These are phyloP conservation scores for Phytophthora foliorum DNA, from an alignment of 352 stramenopile genomes.

Conservation along the genomic window DNA sequence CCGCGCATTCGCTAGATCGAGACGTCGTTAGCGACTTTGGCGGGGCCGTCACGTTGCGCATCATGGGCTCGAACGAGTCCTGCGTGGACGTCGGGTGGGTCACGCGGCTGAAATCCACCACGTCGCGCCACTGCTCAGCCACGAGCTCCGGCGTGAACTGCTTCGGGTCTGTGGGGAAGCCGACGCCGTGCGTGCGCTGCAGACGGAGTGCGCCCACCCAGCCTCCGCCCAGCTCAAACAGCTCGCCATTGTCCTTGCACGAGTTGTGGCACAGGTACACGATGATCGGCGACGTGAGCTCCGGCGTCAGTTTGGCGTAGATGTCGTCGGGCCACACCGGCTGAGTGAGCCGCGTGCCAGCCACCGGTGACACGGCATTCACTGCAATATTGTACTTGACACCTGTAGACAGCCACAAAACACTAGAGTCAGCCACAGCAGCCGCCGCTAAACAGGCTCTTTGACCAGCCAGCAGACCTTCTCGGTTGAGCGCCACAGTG, in stretches of 20 bases:
- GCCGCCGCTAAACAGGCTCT: not conserved
- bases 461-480: conserved; percentile 44
- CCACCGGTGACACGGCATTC: conserved; percentile 77
- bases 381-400: conserved; percentile 83
- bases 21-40: conserved; percentile 67
- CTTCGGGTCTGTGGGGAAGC: conserved; percentile 65
- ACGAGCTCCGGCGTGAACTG: conserved; percentile 74
- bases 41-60: conserved; percentile 67
- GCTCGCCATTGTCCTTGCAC: conserved; percentile 58
- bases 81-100: conserved; percentile 77
- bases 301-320: conserved; percentile 61
- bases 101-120: conserved; percentile 72
- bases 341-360: conserved; percentile 71
- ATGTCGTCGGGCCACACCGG: conserved; percentile 74
- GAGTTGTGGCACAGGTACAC: conserved; percentile 71
- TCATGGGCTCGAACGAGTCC: conserved; percentile 82
- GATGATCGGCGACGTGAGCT: conserved; percentile 72
- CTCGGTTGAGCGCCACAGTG: conserved; percentile 70
- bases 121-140: conserved; percentile 72
- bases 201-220: conserved; percentile 76
- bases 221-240: conserved; percentile 74
- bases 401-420: conserved; percentile 36
- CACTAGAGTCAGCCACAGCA: conserved; percentile 5
- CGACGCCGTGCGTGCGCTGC: conserved; percentile 75
- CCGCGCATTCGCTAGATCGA: conserved; percentile 59